phyloP scores from a whole-genome alignment of 1,284 basidiomycete genomes.

The Cystobasidium pallidum region DNA sequence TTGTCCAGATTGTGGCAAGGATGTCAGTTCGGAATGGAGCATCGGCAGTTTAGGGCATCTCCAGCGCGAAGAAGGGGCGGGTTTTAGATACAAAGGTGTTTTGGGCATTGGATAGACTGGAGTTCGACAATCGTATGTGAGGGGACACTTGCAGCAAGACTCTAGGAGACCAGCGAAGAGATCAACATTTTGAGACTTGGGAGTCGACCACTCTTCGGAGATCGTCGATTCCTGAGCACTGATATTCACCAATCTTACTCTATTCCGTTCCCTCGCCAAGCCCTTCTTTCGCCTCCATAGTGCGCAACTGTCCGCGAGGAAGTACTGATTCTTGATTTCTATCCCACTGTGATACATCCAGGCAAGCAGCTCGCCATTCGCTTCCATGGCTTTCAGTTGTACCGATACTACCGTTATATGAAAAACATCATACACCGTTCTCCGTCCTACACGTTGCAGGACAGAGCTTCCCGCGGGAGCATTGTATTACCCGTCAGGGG shows the following conservation, averaged over 20 bases:
- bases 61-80: neutral
- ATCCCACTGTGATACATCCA: neutral
- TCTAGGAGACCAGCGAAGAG: conserved; percentile 7
- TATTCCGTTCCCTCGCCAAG: neutral
- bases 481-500: too few relatives aligned
- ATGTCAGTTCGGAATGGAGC: neutral
- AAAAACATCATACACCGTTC: too few relatives aligned
- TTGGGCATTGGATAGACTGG: neutral
- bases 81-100: neutral
- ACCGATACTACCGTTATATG: too few relatives aligned
- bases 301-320: neutral
- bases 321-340: neutral
- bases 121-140: neutral
- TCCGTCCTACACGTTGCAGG: too few relatives aligned
- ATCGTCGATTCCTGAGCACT: neutral
- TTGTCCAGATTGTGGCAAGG: neutral
- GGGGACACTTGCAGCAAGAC: neutral
- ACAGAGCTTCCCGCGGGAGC: too few relatives aligned
- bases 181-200: conserved; percentile 21
- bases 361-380: too few relatives aligned
- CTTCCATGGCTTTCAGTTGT: too few relatives aligned
- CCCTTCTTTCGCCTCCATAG: neutral
- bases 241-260: neutral
- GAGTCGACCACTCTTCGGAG: neutral
- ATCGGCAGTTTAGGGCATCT: neutral